Evolutionary conservation across 306 rosid species (phyloP), one percentile per base, ranked within the genome.

Genomic region (Senna tora): DNA sequence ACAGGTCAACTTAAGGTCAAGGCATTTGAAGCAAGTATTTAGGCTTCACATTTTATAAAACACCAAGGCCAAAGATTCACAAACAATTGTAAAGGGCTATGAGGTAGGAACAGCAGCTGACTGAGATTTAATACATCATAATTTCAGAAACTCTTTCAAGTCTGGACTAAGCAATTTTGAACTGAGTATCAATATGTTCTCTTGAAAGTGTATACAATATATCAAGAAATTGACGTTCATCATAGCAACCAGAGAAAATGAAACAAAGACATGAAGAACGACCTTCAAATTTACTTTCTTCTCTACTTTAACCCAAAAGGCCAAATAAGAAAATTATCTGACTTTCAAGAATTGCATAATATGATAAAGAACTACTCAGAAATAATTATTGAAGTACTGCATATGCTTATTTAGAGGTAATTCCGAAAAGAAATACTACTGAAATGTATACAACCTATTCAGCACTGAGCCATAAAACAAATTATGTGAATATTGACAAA

Each of bases 221-320:
- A 63, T 63, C 73, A 70, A 75, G 56, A 66, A 51, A 42, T 43
- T 0, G 16, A 19, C 45, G 69, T 41, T 71, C 21, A 81, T 33
- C 75, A 53, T 73, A 46, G 12, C 15, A 43, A 41, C 57, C 1
- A 46, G 0, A 25, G 10, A 65, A 45, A 22, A 67, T 14, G 17
- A 42, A 36, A 4, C n/a, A 36, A 15, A 47, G 45, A 67, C 70
- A 56, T 54, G n/a, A n/a, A n/a, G n/a, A n/a, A n/a, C n/a, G n/a
- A n/a, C 66, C 28, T 61, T 39, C 51, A 77, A 46, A 46, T 61
- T 12, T 39, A 59, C 34, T 52, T 59, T 61, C 30, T 49, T 21
- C 62, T 43, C 76, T 51, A 68, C 47, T 43, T 43, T 41, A 74
- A 63, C 54, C 53, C 33, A 74, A 55, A 61, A 32, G 32, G 45